Evolutionary conservation across 768 basidiomycete genomes (phyloP).

Genomic region (Tephrocybe sp.): DNA sequence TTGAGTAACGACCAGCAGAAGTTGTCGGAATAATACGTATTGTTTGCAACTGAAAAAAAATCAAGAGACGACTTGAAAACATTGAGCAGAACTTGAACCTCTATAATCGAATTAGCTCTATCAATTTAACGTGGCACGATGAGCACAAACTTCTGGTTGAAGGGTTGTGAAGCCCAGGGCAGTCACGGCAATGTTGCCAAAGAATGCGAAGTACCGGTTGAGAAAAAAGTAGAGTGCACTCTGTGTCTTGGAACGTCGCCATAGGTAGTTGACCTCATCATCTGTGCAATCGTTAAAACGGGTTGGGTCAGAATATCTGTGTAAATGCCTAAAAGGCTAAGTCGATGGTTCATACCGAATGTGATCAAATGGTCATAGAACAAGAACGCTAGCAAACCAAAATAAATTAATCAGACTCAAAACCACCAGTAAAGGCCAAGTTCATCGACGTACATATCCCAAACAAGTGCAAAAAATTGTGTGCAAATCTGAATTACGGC

Average conservation of each 20-base stretch:
- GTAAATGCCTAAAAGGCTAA: background rate
- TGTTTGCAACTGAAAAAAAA: slow-evolving; percentile 34
- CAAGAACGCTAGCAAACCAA: slow-evolving; percentile 28
- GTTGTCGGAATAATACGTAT: slow-evolving; percentile 39
- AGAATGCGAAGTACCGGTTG: slow-evolving; percentile 49
- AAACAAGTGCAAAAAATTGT: slow-evolving; percentile 31
- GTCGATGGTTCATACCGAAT: slow-evolving; percentile 23
- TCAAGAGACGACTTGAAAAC: background rate
- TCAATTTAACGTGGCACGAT: background rate
- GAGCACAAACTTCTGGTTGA: slow-evolving; percentile 19
- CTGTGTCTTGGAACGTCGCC: slow-evolving; percentile 38
- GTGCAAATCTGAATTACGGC: slow-evolving; percentile 20
- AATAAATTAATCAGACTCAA: too few species aligned
- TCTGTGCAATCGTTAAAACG: slow-evolving; percentile 19
- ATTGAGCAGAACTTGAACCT: slow-evolving; percentile 10
- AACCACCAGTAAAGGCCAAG: too few species aligned
- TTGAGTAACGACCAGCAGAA: slow-evolving; percentile 42
- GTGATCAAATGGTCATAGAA: slow-evolving; percentile 42
- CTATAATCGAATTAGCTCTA: slow-evolving; percentile 1
- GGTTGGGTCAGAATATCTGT: background rate
- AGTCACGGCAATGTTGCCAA: slow-evolving; percentile 35
- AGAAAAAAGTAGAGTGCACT: slow-evolving; percentile 47
- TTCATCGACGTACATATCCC: slow-evolving; percentile 36
- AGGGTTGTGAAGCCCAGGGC: slow-evolving; percentile 30
- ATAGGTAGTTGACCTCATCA: slow-evolving; percentile 42